Conservation (phyloP, 2,329 filamentous ascomycete genomes). For the Hypoxylon sp. region DNA sequence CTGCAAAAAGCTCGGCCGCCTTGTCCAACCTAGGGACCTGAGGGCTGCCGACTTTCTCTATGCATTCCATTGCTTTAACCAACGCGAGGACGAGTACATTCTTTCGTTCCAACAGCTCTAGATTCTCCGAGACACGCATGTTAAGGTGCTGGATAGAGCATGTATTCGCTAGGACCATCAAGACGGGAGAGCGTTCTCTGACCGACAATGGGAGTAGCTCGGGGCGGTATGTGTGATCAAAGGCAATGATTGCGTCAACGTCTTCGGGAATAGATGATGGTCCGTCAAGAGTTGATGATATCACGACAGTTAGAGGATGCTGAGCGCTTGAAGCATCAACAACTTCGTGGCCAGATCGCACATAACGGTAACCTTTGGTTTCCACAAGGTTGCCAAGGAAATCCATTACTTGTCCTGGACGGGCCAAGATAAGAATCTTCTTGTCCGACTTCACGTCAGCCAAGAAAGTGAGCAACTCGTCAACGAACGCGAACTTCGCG, state of each 20-base stretch:
- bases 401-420: constrained; percentile 64
- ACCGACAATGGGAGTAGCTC: constrained; percentile 51
- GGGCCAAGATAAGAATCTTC: constrained; percentile 68
- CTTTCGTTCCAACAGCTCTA: constrained; percentile 63
- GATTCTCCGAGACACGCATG: constrained; percentile 59
- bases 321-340: constrained; percentile 32
- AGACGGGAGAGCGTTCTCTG: constrained; percentile 56
- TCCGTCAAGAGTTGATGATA: constrained; percentile 60
- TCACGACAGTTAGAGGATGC: constrained; percentile 56
- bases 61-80: constrained; percentile 52
- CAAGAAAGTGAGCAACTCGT: constrained; percentile 66
- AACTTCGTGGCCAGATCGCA: constrained; percentile 49
- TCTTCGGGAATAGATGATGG: constrained; percentile 57
- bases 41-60: constrained; percentile 60
- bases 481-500: constrained; percentile 72
- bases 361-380: constrained; percentile 55
- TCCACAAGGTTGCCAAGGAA: constrained; percentile 67
- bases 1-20: constrained; percentile 63
- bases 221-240: constrained; percentile 65
- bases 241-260: constrained; percentile 68
- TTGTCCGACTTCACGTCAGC: constrained; percentile 57
- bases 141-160: constrained; percentile 71
- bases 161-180: constrained; percentile 65
- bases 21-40: constrained; percentile 60
- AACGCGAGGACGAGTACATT: constrained; percentile 59